Base-by-base conservation (phyloP, 306 rosid genomes). In the Malus sieversii region DNA sequence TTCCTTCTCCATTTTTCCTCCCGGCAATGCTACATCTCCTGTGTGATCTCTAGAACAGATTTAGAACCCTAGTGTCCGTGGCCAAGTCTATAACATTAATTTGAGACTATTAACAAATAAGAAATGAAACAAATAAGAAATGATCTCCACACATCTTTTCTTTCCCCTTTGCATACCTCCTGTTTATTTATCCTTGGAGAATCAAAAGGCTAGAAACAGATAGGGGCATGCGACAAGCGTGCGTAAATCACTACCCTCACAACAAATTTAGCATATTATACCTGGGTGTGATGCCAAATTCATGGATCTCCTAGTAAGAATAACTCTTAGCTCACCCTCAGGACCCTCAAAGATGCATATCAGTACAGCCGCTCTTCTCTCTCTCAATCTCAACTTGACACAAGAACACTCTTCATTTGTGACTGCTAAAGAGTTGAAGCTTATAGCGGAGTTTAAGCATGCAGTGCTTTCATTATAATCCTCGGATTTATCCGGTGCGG, bases 281-380 rank as follows among this genome's bases (percentile, higher is more conserved):
- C 87, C 87, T 63, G 84, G 84, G 58, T 69, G 59, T 32, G 87
- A 81, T 7, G 78, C n/a, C 48, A 84, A 59, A 9, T 75, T 84
- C 78, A 71, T 51, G 29, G 85, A 81, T 75, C 85, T 70, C 80
- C 73, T 84, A 25, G 85, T 84, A 10, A 84, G 85, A 70, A 84
- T 42, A 29, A 81, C 83, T 61, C 85, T 25, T 2, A 84, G 53
- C 74, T 84, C 85, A 48, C 78, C 85, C 45, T 81, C 66, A 51
- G 55, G 46, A 67, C 76, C 81, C 78, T 84, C 82, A 66, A 81
- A 84, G 68, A 84, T 76, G 61, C 87, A 84, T 64, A 78, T 70
- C 30, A 84, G 69, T 40, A 84, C 83, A 46, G 87, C 87, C 23
- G 83, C 85, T 81, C 83, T 77, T 80, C 82, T 77, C 72, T 70